Percentiles rank a stretch among this genome's conserved stretches.
Evolutionary conservation across 306 rosid species (phyloP).

Genomic region (Citrullus mucosospermus): DNA sequence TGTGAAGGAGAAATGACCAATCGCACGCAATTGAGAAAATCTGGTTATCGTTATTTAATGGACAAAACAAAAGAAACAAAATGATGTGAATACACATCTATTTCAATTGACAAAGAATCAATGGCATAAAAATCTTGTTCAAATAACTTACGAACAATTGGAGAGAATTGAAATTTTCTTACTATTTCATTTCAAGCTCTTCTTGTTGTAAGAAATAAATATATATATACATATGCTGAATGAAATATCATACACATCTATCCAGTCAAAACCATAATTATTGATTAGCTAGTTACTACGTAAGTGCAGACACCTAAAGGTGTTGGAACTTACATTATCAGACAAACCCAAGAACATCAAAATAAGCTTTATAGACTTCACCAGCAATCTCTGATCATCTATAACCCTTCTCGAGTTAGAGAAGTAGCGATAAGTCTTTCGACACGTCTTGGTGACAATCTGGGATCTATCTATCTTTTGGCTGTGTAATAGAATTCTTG

Average conservation of each 20-base stretch:
- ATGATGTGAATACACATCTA: not conserved
- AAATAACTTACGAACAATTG: not conserved
- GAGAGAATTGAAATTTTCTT: not conserved
- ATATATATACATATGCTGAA: not conserved
- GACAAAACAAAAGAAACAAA: not conserved
- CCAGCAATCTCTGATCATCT: not conserved
- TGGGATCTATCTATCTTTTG: conserved; percentile 9
- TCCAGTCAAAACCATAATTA: not conserved
- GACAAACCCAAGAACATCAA: not conserved
- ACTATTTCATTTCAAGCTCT: not conserved
- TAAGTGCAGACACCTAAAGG: not conserved
- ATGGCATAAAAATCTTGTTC: not conserved
- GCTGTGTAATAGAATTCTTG: conserved; percentile 15
- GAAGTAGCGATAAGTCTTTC: not conserved
- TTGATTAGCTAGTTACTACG: not conserved
- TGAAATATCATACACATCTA: not conserved
- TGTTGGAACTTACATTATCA: not conserved
- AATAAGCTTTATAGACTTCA: not conserved
- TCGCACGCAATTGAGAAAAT: not conserved
- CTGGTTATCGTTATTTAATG: not conserved
- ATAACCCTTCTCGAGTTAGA: not conserved
- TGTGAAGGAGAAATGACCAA: not conserved
- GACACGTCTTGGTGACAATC: not conserved
- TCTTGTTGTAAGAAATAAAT: not conserved
- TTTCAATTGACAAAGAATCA: not conserved